These are phyloP conservation scores for Penicillium daleae DNA, from an alignment of 495 filamentous ascomycete genomes.

Conservation along the genomic window DNA sequence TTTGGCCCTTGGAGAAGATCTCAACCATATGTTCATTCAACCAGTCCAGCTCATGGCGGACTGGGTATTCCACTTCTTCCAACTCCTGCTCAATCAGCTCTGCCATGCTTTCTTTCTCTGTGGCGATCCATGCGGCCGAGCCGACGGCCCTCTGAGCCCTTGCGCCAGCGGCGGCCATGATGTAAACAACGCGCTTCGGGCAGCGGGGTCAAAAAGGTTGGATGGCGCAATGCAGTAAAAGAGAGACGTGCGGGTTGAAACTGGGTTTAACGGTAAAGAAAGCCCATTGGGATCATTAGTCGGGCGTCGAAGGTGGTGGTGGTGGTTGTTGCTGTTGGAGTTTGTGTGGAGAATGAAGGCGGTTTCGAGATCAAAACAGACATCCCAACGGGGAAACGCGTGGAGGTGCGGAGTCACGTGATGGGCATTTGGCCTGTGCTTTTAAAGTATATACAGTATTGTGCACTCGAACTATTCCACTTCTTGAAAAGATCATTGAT, in stretches of 20 bases:
- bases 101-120: conserved; percentile 66
- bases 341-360: conserved; percentile 14
- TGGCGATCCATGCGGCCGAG: conserved; percentile 67
- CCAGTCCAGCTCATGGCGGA: conserved; percentile 91
- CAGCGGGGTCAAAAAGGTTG: background rate
- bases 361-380: conserved; percentile 33
- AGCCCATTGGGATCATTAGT: conserved; percentile 16
- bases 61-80: conserved; percentile 87
- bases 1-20: conserved; percentile 82
- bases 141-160: conserved; percentile 61
- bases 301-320: conserved; percentile 15
- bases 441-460: background rate
- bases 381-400: conserved; percentile 30
- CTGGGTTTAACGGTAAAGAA: background rate
- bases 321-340: conserved; percentile 16
- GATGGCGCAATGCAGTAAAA: background rate
- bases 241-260: background rate
- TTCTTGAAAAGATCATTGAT: background rate
- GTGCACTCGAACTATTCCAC: background rate
- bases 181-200: conserved; percentile 44
- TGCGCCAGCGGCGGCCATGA: conserved; percentile 53
- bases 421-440: background rate
- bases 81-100: conserved; percentile 71
- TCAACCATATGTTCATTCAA: conserved; percentile 96
- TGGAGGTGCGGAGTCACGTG: conserved; percentile 27